phyloP scores from a whole-genome alignment of 192 early-diverging fungal genomes.

The Coemansia reversa region DNA sequence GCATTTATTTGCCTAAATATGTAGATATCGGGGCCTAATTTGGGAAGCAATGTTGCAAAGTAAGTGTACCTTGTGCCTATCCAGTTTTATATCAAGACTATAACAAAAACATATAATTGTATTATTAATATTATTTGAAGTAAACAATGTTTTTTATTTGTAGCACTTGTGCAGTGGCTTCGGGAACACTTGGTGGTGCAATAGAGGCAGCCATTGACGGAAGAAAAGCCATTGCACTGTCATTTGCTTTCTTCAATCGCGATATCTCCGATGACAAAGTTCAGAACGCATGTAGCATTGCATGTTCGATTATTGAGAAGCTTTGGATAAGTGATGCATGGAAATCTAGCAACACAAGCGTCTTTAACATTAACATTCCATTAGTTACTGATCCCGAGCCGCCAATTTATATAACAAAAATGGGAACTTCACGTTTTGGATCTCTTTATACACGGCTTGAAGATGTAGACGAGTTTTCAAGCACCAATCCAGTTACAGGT shows the following conservation, averaged over 20 bases:
- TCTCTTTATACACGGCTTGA: slow-evolving; percentile 20
- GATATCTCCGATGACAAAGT: slow-evolving; percentile 25
- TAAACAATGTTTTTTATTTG: background rate
- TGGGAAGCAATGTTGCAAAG: slow-evolving; percentile 37
- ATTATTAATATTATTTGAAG: too few relatives aligned
- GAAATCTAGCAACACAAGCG: background rate
- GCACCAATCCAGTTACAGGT: too few relatives aligned
- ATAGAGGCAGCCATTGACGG: slow-evolving; percentile 26
- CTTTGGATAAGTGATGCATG: slow-evolving; percentile 24
- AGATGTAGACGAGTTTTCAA: background rate
- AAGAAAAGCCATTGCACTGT: slow-evolving; percentile 17
- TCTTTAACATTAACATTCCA: slow-evolving; percentile 35
- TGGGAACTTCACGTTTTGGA: slow-evolving; percentile 20
- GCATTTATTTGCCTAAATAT: background rate
- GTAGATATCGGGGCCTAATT: slow-evolving; percentile 39
- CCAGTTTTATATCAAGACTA: too few relatives aligned
- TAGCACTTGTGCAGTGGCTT: slow-evolving; percentile 31
- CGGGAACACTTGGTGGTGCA: slow-evolving; percentile 30
- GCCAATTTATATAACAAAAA: slow-evolving; percentile 17
- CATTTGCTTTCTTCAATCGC: slow-evolving; percentile 29
- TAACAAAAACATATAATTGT: too few relatives aligned
- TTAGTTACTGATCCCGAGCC: slow-evolving; percentile 1
- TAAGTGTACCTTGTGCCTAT: background rate
- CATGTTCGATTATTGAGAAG: slow-evolving; percentile 20
- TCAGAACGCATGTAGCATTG: slow-evolving; percentile 13